phyloP scores from a whole-genome alignment of 495 filamentous ascomycete genomes.

The Choiromyces venosus region DNA sequence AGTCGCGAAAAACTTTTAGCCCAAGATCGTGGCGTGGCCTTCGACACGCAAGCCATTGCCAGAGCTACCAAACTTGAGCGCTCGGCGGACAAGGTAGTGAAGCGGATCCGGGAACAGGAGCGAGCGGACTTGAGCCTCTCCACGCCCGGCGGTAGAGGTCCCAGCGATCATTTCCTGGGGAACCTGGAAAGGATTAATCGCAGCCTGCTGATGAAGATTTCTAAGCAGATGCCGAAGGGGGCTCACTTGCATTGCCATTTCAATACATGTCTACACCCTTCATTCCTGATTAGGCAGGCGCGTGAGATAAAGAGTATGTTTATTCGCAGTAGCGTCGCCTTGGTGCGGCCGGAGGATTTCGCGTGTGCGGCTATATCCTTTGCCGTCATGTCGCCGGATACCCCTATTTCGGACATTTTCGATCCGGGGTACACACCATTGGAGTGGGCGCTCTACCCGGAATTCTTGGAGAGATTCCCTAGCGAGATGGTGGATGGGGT shows the following conservation, averaged over 20 bases:
- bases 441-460: not conserved
- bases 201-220: slow-evolving; percentile 52
- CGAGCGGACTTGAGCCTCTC: not conserved
- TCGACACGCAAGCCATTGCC: not conserved
- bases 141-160: not conserved
- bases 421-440: not conserved
- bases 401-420: not conserved
- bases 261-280: not conserved
- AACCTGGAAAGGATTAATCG: not conserved
- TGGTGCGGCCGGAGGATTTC: not conserved
- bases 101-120: not conserved
- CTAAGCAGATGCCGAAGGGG: slow-evolving; percentile 79
- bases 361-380: not conserved
- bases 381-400: not conserved
- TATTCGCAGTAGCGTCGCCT: not conserved
- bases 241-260: slow-evolving; percentile 76
- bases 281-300: not conserved
- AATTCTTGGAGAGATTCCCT: not conserved
- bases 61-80: not conserved
- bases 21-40: not conserved
- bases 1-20: not conserved
- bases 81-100: not conserved
- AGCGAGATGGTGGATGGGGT: not conserved
- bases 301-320: not conserved
- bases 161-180: not conserved